Evolutionary conservation across 2,329 filamentous ascomycete species (phyloP).

Genomic region (Septoria petroselini): DNA sequence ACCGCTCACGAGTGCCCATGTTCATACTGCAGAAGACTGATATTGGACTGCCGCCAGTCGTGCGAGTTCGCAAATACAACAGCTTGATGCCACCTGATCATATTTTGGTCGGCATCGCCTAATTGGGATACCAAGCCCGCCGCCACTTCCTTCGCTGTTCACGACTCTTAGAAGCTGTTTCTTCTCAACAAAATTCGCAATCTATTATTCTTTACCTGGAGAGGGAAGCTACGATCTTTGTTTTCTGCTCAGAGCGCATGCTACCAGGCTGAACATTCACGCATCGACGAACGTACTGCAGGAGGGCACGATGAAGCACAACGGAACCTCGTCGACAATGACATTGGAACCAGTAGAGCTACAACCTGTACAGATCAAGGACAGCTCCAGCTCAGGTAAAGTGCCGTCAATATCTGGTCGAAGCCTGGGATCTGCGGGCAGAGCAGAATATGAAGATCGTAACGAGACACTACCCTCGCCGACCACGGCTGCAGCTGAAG

Average conservation of each 20-base stretch:
- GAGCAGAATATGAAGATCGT: conserved; percentile 24
- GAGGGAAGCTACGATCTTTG: too few relatives aligned
- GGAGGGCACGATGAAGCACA: conserved; percentile 15
- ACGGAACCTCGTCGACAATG: conserved; percentile 31
- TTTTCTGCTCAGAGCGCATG: too few relatives aligned
- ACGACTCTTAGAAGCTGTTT: neutral
- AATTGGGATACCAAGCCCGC: conserved; percentile 12
- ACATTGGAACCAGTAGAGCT: conserved; percentile 32
- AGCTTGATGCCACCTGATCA: neutral
- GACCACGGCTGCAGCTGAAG: conserved; percentile 42
- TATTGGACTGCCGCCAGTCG: too few relatives aligned
- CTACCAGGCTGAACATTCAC: too few relatives aligned
- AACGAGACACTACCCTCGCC: conserved; percentile 48
- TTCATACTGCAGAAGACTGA: too few relatives aligned
- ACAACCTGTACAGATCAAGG: conserved; percentile 24
- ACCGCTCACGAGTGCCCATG: too few relatives aligned
- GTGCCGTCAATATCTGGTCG: conserved; percentile 25
- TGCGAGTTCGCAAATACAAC: neutral
- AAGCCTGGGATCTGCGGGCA: conserved; percentile 23
- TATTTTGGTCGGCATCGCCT: conserved; percentile 1
- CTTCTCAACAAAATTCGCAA: neutral
- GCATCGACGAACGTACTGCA: too few relatives aligned
- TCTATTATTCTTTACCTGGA: too few relatives aligned
- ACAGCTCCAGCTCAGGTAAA: conserved; percentile 22
- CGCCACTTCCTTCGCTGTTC: conserved; percentile 5